Percentiles rank a stretch among this genome's conserved stretches.
phyloP scores from a whole-genome alignment of 768 basidiomycete species.

The Psilocybe azurescens region DNA sequence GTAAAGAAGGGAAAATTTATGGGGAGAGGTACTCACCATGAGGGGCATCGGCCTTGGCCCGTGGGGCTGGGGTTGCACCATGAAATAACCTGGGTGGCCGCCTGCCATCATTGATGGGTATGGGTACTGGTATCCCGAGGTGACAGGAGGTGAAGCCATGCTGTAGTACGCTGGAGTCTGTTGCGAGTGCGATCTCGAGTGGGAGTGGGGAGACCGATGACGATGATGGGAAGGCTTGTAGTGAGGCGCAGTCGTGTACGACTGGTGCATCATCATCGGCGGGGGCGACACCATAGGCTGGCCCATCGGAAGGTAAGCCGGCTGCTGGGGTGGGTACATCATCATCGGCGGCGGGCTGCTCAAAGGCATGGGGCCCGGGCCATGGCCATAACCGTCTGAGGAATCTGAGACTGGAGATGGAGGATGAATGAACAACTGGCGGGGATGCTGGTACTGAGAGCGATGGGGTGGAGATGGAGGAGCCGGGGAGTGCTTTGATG shows the following conservation, averaged over 20 bases:
- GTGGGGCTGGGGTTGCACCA: too few species aligned
- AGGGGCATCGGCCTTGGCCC: slow-evolving; percentile 25
- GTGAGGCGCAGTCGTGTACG: slow-evolving; percentile 17
- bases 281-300: slow-evolving; percentile 26
- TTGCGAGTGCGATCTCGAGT: slow-evolving; percentile 20
- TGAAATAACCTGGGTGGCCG: slow-evolving; percentile 27
- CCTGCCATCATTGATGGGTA: slow-evolving; percentile 22
- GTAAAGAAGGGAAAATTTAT: slow-evolving; percentile 1
- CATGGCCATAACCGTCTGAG: slow-evolving; percentile 26
- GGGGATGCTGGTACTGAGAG: slow-evolving; percentile 1
- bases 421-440: slow-evolving; percentile 21
- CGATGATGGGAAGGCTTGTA: slow-evolving; percentile 20
- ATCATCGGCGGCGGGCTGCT: slow-evolving; percentile 22
- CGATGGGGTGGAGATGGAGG: slow-evolving; percentile 10
- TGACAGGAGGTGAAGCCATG: slow-evolving; percentile 27
- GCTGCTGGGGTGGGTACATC: slow-evolving; percentile 23
- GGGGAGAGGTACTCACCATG: slow-evolving; percentile 27
- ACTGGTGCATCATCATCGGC: slow-evolving; percentile 24
- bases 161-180: slow-evolving; percentile 25
- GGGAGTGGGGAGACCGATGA: slow-evolving; percentile 22
- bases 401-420: slow-evolving; percentile 26
- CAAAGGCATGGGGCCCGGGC: slow-evolving; percentile 32
- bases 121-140: slow-evolving; percentile 26
- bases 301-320: slow-evolving; percentile 19
- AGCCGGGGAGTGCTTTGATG: slow-evolving; percentile 16